Evolutionary conservation across 2,329 filamentous ascomycete species (phyloP).

Genomic region (Diplodia mutila): DNA sequence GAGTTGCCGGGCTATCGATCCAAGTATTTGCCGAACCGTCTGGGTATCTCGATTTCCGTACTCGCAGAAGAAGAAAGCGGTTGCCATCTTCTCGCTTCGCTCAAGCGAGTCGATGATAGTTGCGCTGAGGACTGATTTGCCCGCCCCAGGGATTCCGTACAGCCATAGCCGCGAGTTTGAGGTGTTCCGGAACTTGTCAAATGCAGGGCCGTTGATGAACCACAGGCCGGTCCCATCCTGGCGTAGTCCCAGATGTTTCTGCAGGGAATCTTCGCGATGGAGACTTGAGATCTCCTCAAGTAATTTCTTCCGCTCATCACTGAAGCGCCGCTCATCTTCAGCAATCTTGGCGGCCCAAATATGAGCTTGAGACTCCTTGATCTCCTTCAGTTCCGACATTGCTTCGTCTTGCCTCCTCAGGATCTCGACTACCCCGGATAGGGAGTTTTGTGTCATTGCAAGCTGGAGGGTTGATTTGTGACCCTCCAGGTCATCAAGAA

Average conservation of each 20-base stretch:
- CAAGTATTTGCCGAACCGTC: neutral
- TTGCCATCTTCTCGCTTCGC: neutral
- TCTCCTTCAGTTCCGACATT: neutral
- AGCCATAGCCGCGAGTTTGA: neutral
- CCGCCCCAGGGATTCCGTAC: neutral
- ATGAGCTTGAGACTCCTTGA: neutral
- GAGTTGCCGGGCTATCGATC: neutral
- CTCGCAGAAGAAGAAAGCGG: conserved; percentile 3
- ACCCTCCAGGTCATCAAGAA: neutral
- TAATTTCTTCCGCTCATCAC: neutral
- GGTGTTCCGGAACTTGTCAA: neutral
- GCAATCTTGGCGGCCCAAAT: neutral
- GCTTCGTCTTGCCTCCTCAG: neutral
- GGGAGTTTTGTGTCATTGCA: neutral
- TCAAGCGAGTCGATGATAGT: neutral
- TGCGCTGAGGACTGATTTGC: conserved; percentile 3
- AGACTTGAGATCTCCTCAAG: neutral
- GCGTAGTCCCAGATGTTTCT: neutral
- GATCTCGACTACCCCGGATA: neutral
- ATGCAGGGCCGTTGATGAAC: neutral
- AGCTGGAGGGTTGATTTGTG: neutral
- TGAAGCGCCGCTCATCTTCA: neutral
- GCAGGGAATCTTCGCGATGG: neutral
- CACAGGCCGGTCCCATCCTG: neutral
- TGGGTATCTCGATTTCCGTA: neutral